Base-by-base conservation (phyloP, 2,329 filamentous ascomycete genomes). In the Monosporascus sp. region DNA sequence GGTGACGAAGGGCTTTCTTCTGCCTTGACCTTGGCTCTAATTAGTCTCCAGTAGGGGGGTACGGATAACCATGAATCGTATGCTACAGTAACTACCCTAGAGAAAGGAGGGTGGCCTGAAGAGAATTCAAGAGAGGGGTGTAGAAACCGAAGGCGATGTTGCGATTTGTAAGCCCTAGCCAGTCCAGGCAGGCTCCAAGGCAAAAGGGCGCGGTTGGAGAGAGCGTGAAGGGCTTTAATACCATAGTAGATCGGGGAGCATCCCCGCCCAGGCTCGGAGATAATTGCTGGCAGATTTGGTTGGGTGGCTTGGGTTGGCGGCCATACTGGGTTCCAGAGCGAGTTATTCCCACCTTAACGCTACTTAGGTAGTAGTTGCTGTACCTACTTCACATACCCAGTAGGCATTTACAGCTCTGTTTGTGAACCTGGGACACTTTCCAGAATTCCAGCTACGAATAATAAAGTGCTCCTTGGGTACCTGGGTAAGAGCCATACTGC, bases 41-140 rank as follows among this genome's bases (percentile, higher is more conserved):
- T 35, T 35, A 35, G 31, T 35, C 9, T 35, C 31, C 9, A 35
- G 31, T 35, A 35, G 11, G 11, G 7, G 28, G 11, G 31, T 35
- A 14, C 11, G 31, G 31, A 14, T 31, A 35, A 14, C 5, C 31
- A 35, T 35, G 31, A 14, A 35, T 35, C 31, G 40, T 20, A 11
- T 43, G 20, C 40, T 18, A n/a, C 8, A 18, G 28, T 40, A n/a
- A 1, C 40, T 43, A 14, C 5, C 17, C 6, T 5, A 20, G 40
- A 9, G 7, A 35, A 11, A 35, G 20, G 40, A 9, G 18, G 40
- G 31, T 35, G 31, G 9, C 3, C 31, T 35, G 55, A 62, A 63
- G 60, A 61, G 65, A 68, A 68, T 58, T 62, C 50, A 55, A 65
- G 63, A 63, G 64, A 66, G 63, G 61, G 60, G 62, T 58, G 53